phyloP scores from a whole-genome alignment of 768 basidiomycete species.

The Boletellus ananas region DNA sequence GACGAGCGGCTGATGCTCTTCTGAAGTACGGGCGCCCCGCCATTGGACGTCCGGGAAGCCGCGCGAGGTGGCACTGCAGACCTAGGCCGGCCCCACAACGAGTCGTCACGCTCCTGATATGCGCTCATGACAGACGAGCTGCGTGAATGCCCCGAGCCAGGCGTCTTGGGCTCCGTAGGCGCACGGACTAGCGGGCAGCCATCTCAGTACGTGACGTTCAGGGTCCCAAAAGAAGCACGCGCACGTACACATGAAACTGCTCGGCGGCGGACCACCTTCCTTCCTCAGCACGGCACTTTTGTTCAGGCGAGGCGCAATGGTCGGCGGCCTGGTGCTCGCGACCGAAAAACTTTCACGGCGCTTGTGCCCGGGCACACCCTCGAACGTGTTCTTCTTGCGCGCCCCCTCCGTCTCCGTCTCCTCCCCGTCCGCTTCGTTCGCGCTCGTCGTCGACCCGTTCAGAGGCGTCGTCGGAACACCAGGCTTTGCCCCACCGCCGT shows the following conservation, averaged over 20 bases:
- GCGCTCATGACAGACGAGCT: slow-evolving; percentile 39
- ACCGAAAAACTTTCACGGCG: slow-evolving; percentile 72
- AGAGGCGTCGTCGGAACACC: slow-evolving; percentile 8
- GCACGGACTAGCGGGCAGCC: slow-evolving; percentile 57
- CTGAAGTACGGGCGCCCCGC: slow-evolving; percentile 8
- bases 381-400: slow-evolving; percentile 51
- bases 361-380: slow-evolving; percentile 84
- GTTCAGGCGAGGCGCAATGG: slow-evolving; percentile 43
- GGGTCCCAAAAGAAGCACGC: too few relatives aligned
- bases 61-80: slow-evolving; percentile 36
- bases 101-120: slow-evolving; percentile 18
- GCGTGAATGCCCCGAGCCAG: slow-evolving; percentile 38
- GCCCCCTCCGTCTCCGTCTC: slow-evolving; percentile 24
- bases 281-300: slow-evolving; percentile 43
- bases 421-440: slow-evolving; percentile 29
- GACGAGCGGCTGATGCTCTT: slow-evolving; percentile 23
- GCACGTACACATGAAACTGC: slow-evolving; percentile 69
- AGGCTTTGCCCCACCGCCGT: slow-evolving; percentile 3
- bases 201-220: too few relatives aligned
- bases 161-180: slow-evolving; percentile 39
- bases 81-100: slow-evolving; percentile 13
- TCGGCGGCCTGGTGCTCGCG: slow-evolving; percentile 44
- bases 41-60: slow-evolving; percentile 38
- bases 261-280: slow-evolving; percentile 50
- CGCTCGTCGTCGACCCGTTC: slow-evolving; percentile 13